Evolutionary conservation across 164 flowering plant species (phyloP), one percentile per base, ranked within the genome.

Genomic region (Annona cherimola): DNA sequence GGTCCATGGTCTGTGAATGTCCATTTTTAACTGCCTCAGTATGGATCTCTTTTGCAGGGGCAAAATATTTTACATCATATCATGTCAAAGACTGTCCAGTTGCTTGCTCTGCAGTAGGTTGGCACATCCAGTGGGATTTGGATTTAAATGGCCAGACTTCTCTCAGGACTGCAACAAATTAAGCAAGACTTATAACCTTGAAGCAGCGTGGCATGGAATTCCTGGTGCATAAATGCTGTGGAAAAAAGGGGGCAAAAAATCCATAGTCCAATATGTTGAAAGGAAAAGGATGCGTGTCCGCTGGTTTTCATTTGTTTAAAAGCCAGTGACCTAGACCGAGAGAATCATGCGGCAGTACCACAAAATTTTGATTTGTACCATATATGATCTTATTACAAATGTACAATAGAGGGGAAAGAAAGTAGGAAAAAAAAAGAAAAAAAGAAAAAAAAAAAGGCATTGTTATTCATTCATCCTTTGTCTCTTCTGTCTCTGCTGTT

Each of bases 351-450:
- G 72, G 69, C 78, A 79, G 45, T 79, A 79, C 84, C 81, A 77
- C 79, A 75, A 84, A 83, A 85, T 89, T 89, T 87, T 86, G 89
- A 81, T 86, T 84, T 86, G 93, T 89, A 87, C 76, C 87, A 86
- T 89, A 86, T 74, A 73, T 76, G 76, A 74, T 72, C 75, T 82
- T 76, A 79, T 83, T 78, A 79, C 81, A 82, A 81, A 81, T 80
- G 85, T 85, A 82, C 81, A 81, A 80, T 84, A 85, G 83, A 74
- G 72, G 76, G 72, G 54, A 73, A 73, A 55, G 20, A 65, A 20
- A 2, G 54, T 70, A 79, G 67, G 65, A 62, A 76, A 61, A 75
- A 54, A 70, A 75, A 77, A 76, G 75, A 5, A 46, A 0, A 46
- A 46, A 46, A 46, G 67, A 65, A 62, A 76, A 61, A 75, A 54